Evolutionary conservation across 2,329 filamentous ascomycete species (phyloP), one percentile per base, ranked within the genome.

Genomic region (Alternaria alternata): DNA sequence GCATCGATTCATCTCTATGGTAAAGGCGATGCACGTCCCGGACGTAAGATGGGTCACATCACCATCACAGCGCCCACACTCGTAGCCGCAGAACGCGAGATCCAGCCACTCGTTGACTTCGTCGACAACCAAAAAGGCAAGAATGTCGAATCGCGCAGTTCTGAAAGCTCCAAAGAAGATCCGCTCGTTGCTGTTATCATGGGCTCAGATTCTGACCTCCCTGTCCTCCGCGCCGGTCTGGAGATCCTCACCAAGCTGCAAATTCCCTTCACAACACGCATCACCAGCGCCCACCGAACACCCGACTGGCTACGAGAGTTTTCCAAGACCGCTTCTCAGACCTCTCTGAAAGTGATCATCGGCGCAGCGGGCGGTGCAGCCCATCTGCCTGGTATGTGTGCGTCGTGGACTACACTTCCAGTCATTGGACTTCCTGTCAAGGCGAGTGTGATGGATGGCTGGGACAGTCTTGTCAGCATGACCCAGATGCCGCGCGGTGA

Each of bases 21-120:
- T 72, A 98, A 98, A 80, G 87, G 87, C 11, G 88, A 87, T 47
- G 91, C 93, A 26, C 92, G 93, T 70, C 92, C 92, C 5, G 91
- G 92, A 34, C 89, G 95, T 46, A 99, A 98, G 80, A 98, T 98
- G 82, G 94, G 94, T 11, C 95, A 99, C 78, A 88, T 99, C 68
- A 98, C 94, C 1, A 81, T 96, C 38, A 91, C 91, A 2, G 89
- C 88, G 1, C 83, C 86, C 12, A 88, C 87, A 0, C 88, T 94
- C 74, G 81, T 86, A 38, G 85, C 89, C 69, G 88, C 90, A n/a
- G 87, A 91, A 74, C 82, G 85, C 16, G 85, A 89, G 14, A 87
- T 90, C 38, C 87, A 90, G 52, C 88, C 88, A 3, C 85, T 97
- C 22, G 87, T 96, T 59, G 81, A 89, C 44, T 80, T 86, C 52